Base-by-base conservation (phyloP, 768 basidiomycete genomes). In the Pulveroboletus sp. region DNA sequence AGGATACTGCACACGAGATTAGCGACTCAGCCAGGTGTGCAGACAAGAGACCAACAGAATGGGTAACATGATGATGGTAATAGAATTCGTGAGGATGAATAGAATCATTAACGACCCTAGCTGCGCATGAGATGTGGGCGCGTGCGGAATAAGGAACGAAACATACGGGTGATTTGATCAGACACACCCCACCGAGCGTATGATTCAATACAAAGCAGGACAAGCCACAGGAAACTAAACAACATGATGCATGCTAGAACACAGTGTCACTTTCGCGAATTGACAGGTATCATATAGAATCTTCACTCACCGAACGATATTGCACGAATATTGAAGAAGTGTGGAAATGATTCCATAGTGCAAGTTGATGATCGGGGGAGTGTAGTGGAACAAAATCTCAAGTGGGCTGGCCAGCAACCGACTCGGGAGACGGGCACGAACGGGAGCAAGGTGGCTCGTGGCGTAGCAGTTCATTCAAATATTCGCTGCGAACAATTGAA, bases 141-240 rank as follows among this genome's bases (percentile, higher is more conserved):
- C 17, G 27, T 30, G 22, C 20, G 29, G 14, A 19, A 27, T 37
- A 27, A 46, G 13, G 9, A 13, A n/a, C 12, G n/a, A 29, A 13
- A 54, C 78, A 55, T 47, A 82, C 82, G 71, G 67, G 75, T 76
- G 24, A 74, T 63, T 24, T 37, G 34, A 51, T 74, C 73, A n/a
- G 75, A 66, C 39, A 68, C 54, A 30, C 71, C 71, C 77, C 80
- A 80, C 40, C 76, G 71, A 29, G 69, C 51, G 50, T 71, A 82
- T 3, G 74, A 55, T 45, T 76, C 68, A 11, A 80, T 59, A 42
- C 67, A 80, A 29, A 81, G 59, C 44, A 80, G 51, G 16, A 73
- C 62, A 29, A 72, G 69, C 77, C 78, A 82, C 35, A 78, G 43
- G 49, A 82, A 68, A 58, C 75, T 73, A 16, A 75, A 52, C 47